phyloP scores from a whole-genome alignment of 805 yeast genomes.

The Saccharomyces eubayanus region DNA sequence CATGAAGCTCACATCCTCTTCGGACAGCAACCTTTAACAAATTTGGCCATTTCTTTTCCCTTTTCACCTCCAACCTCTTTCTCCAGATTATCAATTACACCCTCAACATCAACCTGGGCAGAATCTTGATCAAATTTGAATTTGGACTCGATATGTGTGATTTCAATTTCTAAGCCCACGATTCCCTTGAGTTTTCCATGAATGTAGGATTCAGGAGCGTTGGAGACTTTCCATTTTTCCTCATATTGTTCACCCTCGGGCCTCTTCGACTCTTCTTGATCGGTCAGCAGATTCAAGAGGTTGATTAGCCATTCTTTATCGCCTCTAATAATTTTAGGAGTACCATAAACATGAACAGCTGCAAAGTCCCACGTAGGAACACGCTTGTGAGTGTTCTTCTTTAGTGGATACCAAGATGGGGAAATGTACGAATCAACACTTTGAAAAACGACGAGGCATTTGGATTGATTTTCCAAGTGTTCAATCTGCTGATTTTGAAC shows the following conservation, averaged over 20 bases:
- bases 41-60: slow-evolving; percentile 12
- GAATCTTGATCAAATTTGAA: slow-evolving; percentile 51
- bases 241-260: slow-evolving; percentile 35
- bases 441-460: slow-evolving; percentile 46
- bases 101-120: slow-evolving; percentile 38
- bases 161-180: slow-evolving; percentile 48
- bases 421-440: slow-evolving; percentile 45
- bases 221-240: slow-evolving; percentile 45
- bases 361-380: slow-evolving; percentile 32
- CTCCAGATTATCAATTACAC: slow-evolving; percentile 42
- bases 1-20: background rate
- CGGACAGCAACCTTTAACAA: slow-evolving; percentile 10
- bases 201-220: slow-evolving; percentile 46
- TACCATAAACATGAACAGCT: too few relatives aligned
- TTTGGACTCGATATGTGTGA: slow-evolving; percentile 41
- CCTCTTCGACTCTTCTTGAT: too few relatives aligned
- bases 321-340: too few relatives aligned
- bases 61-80: slow-evolving; percentile 31
- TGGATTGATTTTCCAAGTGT: slow-evolving; percentile 31
- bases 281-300: too few relatives aligned
- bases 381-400: slow-evolving; percentile 46
- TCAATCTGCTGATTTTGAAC: slow-evolving; percentile 32
- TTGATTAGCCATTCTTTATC: too few relatives aligned
- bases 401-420: slow-evolving; percentile 52
- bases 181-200: slow-evolving; percentile 41